phyloP scores from a whole-genome alignment of 305 asterid species.

The Solanum hybrid region DNA sequence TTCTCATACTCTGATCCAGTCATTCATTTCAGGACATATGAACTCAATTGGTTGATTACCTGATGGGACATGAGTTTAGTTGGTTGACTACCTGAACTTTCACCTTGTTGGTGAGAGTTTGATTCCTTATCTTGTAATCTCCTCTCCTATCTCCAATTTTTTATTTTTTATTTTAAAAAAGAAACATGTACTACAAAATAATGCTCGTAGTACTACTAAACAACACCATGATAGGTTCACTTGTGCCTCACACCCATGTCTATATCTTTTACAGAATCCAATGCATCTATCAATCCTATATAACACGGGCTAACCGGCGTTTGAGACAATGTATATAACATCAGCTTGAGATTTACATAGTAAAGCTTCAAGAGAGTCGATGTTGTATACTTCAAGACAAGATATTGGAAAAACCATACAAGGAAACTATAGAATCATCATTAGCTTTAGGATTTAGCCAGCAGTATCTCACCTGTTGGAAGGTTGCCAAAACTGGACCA shows the following conservation, averaged over 20 bases:
- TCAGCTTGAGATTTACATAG: neutral
- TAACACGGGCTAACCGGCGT: neutral
- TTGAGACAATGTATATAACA: neutral
- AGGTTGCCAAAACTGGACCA: neutral
- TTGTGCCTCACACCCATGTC: neutral
- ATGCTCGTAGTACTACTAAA: neutral
- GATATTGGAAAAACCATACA: neutral
- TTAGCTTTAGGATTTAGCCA: neutral
- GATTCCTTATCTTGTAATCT: neutral
- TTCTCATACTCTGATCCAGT: neutral
- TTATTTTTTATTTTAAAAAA: too few species aligned
- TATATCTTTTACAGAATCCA: neutral
- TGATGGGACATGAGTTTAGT: neutral
- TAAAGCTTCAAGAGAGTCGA: neutral
- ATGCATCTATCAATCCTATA: neutral
- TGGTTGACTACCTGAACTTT: neutral
- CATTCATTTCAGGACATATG: neutral
- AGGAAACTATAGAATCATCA: neutral
- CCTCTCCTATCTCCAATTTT: neutral
- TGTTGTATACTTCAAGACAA: neutral
- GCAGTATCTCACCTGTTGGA: neutral
- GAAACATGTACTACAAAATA: neutral
- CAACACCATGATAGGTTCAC: neutral
- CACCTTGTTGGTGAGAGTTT: neutral
- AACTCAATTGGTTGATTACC: neutral